Conservation (phyloP, 2,329 filamentous ascomycete species). For the Fusarium equiseti region DNA sequence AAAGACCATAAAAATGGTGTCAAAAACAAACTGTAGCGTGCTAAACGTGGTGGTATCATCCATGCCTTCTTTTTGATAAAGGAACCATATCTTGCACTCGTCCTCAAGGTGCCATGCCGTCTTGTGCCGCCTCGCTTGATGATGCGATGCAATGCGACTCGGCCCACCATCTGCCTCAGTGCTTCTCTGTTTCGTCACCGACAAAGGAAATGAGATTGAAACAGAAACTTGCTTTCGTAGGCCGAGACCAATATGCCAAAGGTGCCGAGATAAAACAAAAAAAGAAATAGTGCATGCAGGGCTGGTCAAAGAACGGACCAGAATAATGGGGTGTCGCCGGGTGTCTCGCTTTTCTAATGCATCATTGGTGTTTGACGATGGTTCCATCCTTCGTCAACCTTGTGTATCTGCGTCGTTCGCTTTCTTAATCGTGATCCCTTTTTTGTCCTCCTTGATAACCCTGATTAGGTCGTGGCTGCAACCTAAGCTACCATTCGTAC, state of each 20-base stretch:
- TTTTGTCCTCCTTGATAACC: constrained; percentile 36
- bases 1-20: constrained; percentile 26
- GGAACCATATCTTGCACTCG: constrained; percentile 47
- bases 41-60: constrained; percentile 60
- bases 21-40: constrained; percentile 51
- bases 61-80: constrained; percentile 51
- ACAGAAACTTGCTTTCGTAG: constrained; percentile 40
- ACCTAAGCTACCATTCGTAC: constrained; percentile 52
- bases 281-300: constrained; percentile 43
- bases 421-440: constrained; percentile 44
- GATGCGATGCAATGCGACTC: background rate
- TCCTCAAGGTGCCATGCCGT: constrained; percentile 10
- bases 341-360: constrained; percentile 49
- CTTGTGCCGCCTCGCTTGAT: constrained; percentile 1
- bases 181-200: constrained; percentile 28
- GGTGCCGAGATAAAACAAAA: constrained; percentile 27
- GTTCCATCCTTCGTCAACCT: constrained; percentile 46
- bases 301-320: constrained; percentile 35
- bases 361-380: constrained; percentile 45
- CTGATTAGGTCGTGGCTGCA: constrained; percentile 39
- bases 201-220: constrained; percentile 42
- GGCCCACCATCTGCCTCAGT: constrained; percentile 13
- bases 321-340: constrained; percentile 38
- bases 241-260: constrained; percentile 35
- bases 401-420: constrained; percentile 40